Evolutionary conservation across 257 asterid species (phyloP).

Genomic region (Solanum chilense): DNA sequence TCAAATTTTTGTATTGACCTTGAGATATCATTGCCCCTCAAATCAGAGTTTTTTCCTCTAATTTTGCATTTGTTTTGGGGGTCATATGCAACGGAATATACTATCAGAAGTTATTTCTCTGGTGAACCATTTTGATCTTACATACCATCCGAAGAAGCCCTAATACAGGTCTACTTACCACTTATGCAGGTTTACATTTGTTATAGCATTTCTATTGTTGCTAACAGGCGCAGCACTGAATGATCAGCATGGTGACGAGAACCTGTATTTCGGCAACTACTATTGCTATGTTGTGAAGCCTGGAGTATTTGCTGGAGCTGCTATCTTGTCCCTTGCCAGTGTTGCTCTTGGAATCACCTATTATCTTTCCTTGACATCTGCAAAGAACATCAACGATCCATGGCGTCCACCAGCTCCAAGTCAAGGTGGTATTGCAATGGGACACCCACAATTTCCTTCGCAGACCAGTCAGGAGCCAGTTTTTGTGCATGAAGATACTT

Average conservation of each 20-base stretch:
- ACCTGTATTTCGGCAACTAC: constrained; percentile 50
- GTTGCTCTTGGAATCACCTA: constrained; percentile 60
- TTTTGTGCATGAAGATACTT: constrained; percentile 89
- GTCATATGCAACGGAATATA: neutral
- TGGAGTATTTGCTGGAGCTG: constrained; percentile 89
- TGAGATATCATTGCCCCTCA: neutral
- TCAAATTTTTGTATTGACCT: neutral
- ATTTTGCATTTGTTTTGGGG: neutral
- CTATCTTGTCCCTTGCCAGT: constrained; percentile 58
- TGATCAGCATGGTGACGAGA: constrained; percentile 74
- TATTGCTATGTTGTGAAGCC: constrained; percentile 73
- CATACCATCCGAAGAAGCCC: neutral
- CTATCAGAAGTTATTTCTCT: neutral
- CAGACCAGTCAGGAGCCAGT: constrained; percentile 43
- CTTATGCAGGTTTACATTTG: constrained; percentile 74
- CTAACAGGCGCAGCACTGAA: constrained; percentile 92
- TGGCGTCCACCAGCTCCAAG: constrained; percentile 27
- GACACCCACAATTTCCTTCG: constrained; percentile 68
- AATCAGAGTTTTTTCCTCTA: neutral
- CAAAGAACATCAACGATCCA: constrained; percentile 27
- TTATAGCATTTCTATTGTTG: constrained; percentile 68
- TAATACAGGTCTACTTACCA: neutral
- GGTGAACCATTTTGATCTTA: neutral
- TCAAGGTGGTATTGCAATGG: constrained; percentile 76
- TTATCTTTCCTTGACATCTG: constrained; percentile 34